Base-by-base conservation (phyloP, 192 early-diverging fungal species). In the Coemansia sp. region DNA sequence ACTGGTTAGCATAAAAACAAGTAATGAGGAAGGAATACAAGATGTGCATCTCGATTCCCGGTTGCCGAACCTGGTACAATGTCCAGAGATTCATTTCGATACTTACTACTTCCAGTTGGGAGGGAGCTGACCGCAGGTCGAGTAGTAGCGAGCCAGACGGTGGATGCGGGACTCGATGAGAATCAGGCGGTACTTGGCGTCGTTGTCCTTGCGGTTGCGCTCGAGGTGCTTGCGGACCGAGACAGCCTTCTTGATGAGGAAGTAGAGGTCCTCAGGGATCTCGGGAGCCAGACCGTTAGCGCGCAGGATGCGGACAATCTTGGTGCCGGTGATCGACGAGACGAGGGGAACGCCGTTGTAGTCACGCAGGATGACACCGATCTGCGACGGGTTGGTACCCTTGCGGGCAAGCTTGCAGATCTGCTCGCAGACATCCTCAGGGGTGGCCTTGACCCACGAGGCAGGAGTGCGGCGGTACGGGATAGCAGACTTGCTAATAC, bases 401-500 rank as follows among this genome's bases (percentile, higher is more conserved):
- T 99, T 99, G 89, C 96, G 97, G 76, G 96, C 94, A 62, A 94
- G 85, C 89, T 99, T 99, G 89, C 88, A 92, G 82, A 99, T 97
- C 80, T 90, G 89, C 66, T 97, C 95, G 83, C 93, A 85, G 70
- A 99, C 95, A 78, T 96, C 94, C 74, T 95, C 92, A 58, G 94
- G 85, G 53, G 92, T 88, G 80, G 93, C 91, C 90, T 99, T 99
- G 79, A 93, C 84, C 96, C 96, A 99, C 58, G 92, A 90, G 56
- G 96, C 87, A 68, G 95, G 91, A 60, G 94, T 87, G 79, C 96
- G 92, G 70, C 94, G 91, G 88, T 99, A 99, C 24, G 62, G 66
- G 55, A 66, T 55, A 66, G 62, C 66, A 64, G 67, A 70, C 56
- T 69, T 66, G 57, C 86, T 84, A 69, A 95, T 95, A 93, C 94